Percentiles rank a stretch among this genome's conserved stretches.
These are phyloP conservation scores for Lecanoromycetidae sp. DNA, from an alignment of 2,329 filamentous ascomycete species.

Conservation along the genomic window DNA sequence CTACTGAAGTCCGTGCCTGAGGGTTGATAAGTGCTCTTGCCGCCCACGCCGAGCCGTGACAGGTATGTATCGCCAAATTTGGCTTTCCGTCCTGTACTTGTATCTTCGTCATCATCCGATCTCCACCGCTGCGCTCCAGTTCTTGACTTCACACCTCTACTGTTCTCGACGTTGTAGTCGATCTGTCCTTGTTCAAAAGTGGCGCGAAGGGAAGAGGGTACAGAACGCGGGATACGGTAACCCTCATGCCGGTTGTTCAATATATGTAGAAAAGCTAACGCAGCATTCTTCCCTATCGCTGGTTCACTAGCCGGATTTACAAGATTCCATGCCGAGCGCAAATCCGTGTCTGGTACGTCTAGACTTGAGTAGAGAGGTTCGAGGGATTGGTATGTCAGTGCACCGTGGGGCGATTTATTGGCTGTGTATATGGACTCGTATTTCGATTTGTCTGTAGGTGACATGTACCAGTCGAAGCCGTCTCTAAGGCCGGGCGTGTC, in stretches of 20 bases:
- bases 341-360: constrained; percentile 59
- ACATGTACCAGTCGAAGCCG: constrained; percentile 99
- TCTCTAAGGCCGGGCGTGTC: constrained; percentile 80
- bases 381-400: constrained; percentile 66
- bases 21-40: constrained; percentile 65
- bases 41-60: constrained; percentile 66
- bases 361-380: constrained; percentile 66
- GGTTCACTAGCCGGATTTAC: constrained; percentile 79
- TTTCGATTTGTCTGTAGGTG: constrained; percentile 74
- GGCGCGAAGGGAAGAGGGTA: constrained; percentile 79
- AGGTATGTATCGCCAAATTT: constrained; percentile 98
- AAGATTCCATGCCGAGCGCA: constrained; percentile 90
- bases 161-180: constrained; percentile 80
- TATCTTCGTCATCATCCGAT: constrained; percentile 54
- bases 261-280: constrained; percentile 89
- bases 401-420: constrained; percentile 75
- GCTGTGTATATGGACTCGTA: constrained; percentile 97
- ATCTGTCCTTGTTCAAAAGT: constrained; percentile 95
- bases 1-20: constrained; percentile 81
- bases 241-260: constrained; percentile 93
- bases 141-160: constrained; percentile 7
- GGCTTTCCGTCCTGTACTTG: constrained; percentile 76
- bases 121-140: background rate
- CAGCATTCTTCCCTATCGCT: constrained; percentile 87
- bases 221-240: constrained; percentile 79